Base-by-base conservation (phyloP, 441 rosid genomes). In the Adansonia madagascariensis region DNA sequence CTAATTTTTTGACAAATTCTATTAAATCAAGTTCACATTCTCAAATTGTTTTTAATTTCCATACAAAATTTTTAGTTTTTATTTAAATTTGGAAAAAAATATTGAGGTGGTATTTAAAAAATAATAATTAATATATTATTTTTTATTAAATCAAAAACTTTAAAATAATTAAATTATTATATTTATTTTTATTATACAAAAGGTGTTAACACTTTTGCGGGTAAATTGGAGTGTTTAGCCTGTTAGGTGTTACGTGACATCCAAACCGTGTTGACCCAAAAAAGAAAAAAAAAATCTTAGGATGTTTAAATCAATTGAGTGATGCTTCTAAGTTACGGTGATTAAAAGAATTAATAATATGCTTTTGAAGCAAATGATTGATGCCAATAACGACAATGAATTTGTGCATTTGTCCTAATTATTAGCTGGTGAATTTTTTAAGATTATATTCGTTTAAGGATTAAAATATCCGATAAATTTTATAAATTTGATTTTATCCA, bases 241-340 rank as follows among this genome's bases (percentile, higher is more conserved):
- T 47, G 52, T 35, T 64, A 64, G 69, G 22, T 64, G 14, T n/a
- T 35, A 8, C 22, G 47, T 15, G 68, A 15, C 46, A 35, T 27
- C 61, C 22, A 70, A 70, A 70, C 27, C 74, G 74, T 17, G 61
- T 70, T 70, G 47, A 70, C 74, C 22, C 27, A 24, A 24, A 24
- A 24, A 24, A 24, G 27, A 24, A 24, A 15, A 63, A 15, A 18
- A 35, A 0, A 63, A 7, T 17, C 41, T 63, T 63, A 35, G 35
- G 68, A 35, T 35, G 14, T 41, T 65, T 3, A 65, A 41, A 65
- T 65, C 49, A 31, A n/a, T 46, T 35, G 11, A 22, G 44, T 27
- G 20, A 53, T 53, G 75, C 75, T 53, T 71, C 46, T 14, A 71
- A 56, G 41, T 71, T 71, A 71, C 62, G 63, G 75, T 53, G 60